A percentile compares a stretch with the other conserved stretches of the same genome.
These are phyloP conservation scores for Diaporthe citrichinensis DNA, from an alignment of 2,329 filamentous ascomycete species.

Conservation along the genomic window DNA sequence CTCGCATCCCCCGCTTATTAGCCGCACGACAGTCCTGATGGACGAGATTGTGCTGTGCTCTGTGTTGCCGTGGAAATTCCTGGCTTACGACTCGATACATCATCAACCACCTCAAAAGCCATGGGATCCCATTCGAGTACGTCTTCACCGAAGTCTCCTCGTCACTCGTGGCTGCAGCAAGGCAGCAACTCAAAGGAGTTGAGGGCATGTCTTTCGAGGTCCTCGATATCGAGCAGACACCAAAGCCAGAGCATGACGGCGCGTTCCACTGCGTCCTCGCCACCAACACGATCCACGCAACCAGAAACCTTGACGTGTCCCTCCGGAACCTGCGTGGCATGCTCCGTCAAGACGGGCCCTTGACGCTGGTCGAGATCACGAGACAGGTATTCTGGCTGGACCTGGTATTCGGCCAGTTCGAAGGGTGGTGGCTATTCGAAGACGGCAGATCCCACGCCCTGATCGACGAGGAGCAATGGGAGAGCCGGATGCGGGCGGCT, in stretches of 20 bases:
- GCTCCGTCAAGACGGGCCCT: background rate
- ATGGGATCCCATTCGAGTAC: background rate
- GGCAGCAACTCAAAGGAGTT: too few species aligned
- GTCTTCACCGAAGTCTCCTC: background rate
- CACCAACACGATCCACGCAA: too few species aligned
- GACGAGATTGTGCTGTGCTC: too few species aligned
- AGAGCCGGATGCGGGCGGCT: background rate
- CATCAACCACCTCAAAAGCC: background rate
- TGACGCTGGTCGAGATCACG: background rate
- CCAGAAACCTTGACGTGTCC: too few species aligned
- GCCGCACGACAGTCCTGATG: too few species aligned
- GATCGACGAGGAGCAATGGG: background rate
- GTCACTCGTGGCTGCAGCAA: background rate
- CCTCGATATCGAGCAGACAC: too few species aligned
- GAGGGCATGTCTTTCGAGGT: too few species aligned
- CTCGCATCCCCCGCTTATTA: too few species aligned
- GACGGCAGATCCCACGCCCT: background rate
- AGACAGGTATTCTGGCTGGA: background rate
- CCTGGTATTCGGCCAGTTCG: background rate
- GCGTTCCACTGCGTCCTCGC: too few species aligned
- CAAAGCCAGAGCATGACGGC: too few species aligned
- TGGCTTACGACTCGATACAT: background rate
- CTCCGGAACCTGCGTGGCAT: background rate
- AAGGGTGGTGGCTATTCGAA: background rate
- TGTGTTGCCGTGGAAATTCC: too few species aligned